Evolutionary conservation across 805 yeast species (phyloP).

Genomic region (Saccharomycopsis sp.): DNA sequence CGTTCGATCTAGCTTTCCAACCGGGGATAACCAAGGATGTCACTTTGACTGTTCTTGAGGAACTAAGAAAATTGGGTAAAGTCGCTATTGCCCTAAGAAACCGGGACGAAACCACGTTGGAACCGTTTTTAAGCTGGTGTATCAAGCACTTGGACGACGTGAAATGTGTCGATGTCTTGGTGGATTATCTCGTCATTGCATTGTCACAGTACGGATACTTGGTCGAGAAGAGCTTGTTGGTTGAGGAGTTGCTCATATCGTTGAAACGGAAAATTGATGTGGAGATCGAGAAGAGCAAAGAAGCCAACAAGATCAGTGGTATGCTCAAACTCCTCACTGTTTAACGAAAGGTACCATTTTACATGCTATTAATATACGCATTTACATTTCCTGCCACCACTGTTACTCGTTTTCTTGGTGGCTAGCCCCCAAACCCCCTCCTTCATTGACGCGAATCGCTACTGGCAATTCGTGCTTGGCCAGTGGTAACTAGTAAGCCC

Average conservation of each 20-base stretch:
- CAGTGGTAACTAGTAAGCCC: too few species aligned
- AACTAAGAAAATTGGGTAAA: conserved; percentile 83
- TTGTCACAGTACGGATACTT: conserved; percentile 71
- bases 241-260: conserved; percentile 63
- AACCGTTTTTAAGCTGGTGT: conserved; percentile 84
- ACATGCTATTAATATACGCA: too few species aligned
- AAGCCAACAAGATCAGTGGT: conserved; percentile 85
- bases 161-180: conserved; percentile 53
- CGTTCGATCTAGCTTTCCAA: conserved; percentile 78
- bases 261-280: conserved; percentile 53
- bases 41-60: conserved; percentile 77
- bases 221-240: conserved; percentile 65
- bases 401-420: too few species aligned
- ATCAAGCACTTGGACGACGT: conserved; percentile 72
- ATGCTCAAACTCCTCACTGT: conserved; percentile 81
- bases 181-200: conserved; percentile 62
- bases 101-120: conserved; percentile 79
- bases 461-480: too few species aligned
- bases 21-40: conserved; percentile 75
- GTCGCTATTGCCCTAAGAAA: conserved; percentile 72
- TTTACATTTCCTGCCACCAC: too few species aligned
- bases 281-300: conserved; percentile 75
- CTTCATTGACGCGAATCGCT: too few species aligned
- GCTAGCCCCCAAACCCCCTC: too few species aligned
- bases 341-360: too few species aligned